Base-by-base conservation (phyloP, 345 rosid species). In the Moricandia moricandioides region DNA sequence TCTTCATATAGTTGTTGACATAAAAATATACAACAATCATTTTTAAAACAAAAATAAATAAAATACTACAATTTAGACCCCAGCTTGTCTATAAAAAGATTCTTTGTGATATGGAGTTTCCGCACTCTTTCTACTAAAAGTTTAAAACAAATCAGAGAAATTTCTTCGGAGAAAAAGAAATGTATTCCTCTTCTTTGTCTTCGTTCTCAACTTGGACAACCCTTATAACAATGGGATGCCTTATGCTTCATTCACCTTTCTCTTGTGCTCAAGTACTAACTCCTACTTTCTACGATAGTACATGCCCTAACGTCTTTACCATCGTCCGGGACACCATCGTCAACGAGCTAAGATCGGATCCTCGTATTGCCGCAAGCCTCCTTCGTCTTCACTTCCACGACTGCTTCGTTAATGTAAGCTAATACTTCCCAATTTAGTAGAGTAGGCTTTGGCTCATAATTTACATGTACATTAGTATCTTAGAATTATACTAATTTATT, bases 311-410 rank as follows among this genome's bases (percentile, higher is more conserved):
- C 67, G 87, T 87, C 47, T 77, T 71, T 77, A 12, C 64, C 82
- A 55, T 85, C 29, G 82, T 86, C 11, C 63, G 82, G 24, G 83
- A 80, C 0, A 83, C 82, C n/a, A 82, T 87, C 3, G 29, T 67
- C 6, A 74, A 78, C 2, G 91, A 84, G 67, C 77, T 70, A 6
- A 37, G 76, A 3, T 78, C 81, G 18, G 81, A 78, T 12, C 81
- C 81, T 78, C 85, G 91, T 62, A 85, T 84, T 77, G 84, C 82
- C 5, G 91, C 87, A 33, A 83, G 87, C 52, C 75, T 87, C 62
- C 84, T 87, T 29, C 89, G 91, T 65, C 80, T 87, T 30, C 86
- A 85, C 73, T 87, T 87, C 81, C 91, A 87, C 21, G 90, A 86
- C 31, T 86, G 90, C 58, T 86, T 86, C 6, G 90, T 86, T 7